These are phyloP conservation scores for Parmelia sp. DNA, from an alignment of 495 filamentous ascomycete species.

Conservation along the genomic window DNA sequence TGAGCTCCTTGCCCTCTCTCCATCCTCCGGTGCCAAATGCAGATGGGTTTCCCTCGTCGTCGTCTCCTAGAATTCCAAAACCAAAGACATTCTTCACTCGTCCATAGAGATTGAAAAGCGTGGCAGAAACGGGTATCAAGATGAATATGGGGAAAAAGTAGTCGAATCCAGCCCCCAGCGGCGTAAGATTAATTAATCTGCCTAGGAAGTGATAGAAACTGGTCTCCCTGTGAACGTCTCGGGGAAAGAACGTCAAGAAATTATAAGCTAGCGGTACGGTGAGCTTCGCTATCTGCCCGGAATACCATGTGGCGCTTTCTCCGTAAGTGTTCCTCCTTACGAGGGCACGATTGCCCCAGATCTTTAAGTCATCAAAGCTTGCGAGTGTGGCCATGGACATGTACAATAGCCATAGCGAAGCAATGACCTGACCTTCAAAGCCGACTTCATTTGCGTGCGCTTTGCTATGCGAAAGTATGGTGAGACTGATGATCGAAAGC, in stretches of 20 bases:
- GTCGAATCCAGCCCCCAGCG: constrained; percentile 77
- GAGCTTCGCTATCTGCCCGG: constrained; percentile 78
- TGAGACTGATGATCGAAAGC: constrained; percentile 76
- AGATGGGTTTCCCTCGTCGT: constrained; percentile 54
- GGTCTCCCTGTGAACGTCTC: constrained; percentile 57
- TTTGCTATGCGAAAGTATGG: constrained; percentile 70
- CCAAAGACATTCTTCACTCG: constrained; percentile 69
- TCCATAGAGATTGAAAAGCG: constrained; percentile 80
- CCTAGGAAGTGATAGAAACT: constrained; percentile 86
- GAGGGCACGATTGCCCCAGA: constrained; percentile 89
- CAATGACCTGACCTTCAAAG: constrained; percentile 75
- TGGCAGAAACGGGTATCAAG: constrained; percentile 73
- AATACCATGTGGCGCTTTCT: constrained; percentile 92
- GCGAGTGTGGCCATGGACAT: constrained; percentile 83
- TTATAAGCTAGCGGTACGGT: constrained; percentile 92
- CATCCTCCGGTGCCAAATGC: constrained; percentile 76
- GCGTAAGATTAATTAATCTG: constrained; percentile 73
- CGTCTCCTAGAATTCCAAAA: constrained; percentile 66
- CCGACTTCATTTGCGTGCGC: constrained; percentile 62
- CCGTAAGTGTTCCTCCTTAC: constrained; percentile 85
- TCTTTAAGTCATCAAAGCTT: constrained; percentile 80
- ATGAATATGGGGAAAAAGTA: constrained; percentile 83
- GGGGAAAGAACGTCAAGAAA: constrained; percentile 81
- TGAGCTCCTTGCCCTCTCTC: constrained; percentile 89
- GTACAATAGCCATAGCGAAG: constrained; percentile 85